Evolutionary conservation across 2,329 filamentous ascomycete species (phyloP).

Genomic region (Daldinia sp.): DNA sequence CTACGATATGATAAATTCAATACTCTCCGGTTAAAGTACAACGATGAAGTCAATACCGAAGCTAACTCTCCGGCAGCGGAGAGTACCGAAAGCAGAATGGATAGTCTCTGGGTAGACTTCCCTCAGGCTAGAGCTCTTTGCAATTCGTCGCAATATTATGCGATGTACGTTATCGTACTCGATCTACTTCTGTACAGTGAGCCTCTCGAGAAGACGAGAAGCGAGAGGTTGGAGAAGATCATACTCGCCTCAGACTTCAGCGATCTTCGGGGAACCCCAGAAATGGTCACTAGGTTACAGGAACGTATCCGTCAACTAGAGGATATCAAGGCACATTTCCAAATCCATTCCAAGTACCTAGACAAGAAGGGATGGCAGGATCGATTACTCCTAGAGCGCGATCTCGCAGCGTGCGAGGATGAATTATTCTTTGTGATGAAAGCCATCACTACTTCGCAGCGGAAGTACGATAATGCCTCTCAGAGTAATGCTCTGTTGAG

Average conservation of each 20-base stretch:
- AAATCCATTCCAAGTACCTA: conserved; percentile 86
- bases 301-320: conserved; percentile 92
- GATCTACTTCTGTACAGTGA: conserved; percentile 97
- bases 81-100: conserved; percentile 79
- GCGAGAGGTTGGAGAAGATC: conserved; percentile 94
- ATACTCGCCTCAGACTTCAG: conserved; percentile 99
- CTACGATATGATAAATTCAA: conserved; percentile 99
- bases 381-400: conserved; percentile 84
- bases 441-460: conserved; percentile 94
- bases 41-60: conserved; percentile 83
- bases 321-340: conserved; percentile 96
- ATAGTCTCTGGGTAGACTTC: conserved; percentile 97
- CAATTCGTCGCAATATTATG: conserved; percentile 96
- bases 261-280: conserved; percentile 89
- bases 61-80: conserved; percentile 61
- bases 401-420: conserved; percentile 89
- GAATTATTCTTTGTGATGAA: conserved; percentile 99
- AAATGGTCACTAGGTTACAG: conserved; percentile 91
- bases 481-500: conserved; percentile 82
- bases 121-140: conserved; percentile 93
- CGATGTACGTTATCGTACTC: conserved; percentile 96
- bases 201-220: conserved; percentile 95
- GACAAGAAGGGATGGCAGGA: conserved; percentile 94
- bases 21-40: conserved; percentile 93
- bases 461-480: conserved; percentile 77